Evolutionary conservation across 257 asterid species (phyloP).

Genomic region (Nicotiana tabacum): DNA sequence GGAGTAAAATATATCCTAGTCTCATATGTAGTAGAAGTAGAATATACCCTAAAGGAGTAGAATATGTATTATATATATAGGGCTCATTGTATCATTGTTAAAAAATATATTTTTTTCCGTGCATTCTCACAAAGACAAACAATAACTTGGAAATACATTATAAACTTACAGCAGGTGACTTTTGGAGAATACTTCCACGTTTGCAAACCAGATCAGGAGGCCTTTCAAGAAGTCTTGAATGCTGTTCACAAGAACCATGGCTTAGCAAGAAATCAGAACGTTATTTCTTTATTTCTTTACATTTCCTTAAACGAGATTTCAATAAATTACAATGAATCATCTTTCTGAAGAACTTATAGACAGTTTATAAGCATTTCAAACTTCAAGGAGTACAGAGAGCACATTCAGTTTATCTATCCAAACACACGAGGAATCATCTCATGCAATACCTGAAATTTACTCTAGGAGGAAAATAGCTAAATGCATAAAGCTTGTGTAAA

Average conservation of each 20-base stretch:
- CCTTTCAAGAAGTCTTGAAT: slow-evolving; percentile 70
- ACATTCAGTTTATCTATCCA: neutral
- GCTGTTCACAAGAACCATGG: slow-evolving; percentile 43
- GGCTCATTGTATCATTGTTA: no score
- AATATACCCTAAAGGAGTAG: no score
- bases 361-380: neutral
- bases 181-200: slow-evolving; percentile 76
- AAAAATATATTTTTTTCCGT: no score
- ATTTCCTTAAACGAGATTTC: neutral
- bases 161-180: slow-evolving; percentile 67
- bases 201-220: slow-evolving; percentile 86
- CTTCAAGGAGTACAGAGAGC: neutral
- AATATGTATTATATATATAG: no score
- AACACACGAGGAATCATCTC: neutral
- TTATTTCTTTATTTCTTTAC: slow-evolving; percentile 2
- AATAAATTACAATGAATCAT: neutral
- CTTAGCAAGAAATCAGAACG: neutral
- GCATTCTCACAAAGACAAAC: neutral
- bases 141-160: neutral
- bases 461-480: neutral
- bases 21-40: no score
- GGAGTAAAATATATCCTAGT: no score
- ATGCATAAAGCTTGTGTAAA: neutral
- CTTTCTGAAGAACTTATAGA: neutral
- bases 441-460: slow-evolving; percentile 1